Evolutionary conservation across 1,139 yeast species (phyloP), one percentile per base, ranked within the genome.

Genomic region (Yamadazyma trypodendri): DNA sequence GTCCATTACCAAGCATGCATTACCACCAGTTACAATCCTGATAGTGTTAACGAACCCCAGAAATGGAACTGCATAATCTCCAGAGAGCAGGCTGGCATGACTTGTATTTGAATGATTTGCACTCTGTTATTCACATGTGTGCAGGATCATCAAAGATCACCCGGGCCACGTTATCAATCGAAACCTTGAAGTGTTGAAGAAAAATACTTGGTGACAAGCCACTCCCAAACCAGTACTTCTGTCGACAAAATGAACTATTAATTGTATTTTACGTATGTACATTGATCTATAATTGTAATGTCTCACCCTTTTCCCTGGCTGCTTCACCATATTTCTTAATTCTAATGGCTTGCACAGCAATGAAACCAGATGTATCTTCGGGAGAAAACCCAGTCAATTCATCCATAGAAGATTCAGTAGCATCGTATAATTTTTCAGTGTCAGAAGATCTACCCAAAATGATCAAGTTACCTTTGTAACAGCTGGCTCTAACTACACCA

Each of bases 381-480:
- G 98, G 98, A 56, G 88, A 84, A 77, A 92, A 92, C 43, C 97
- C 98, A 43, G 97, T 90, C 59, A 92, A 81, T 72, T 92, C 97
- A 68, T 92, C 98, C 98, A 92, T 92, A 14, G 97, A 90, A 17
- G 97, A 89, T 66, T 90, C 97, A 44, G 96, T 88, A 50, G 96
- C 97, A 64, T 92, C 97, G 65, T 92, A 92, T 55, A 92, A 79
- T 72, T 89, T 90, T 72, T 90, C 97, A 45, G 97, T 88, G 48
- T 83, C 84, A 20, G 97, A 88, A 46, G 84, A 89, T 77, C 98
- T 88, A 61, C 98, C 98, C 60, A 90, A 77, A 49, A 92, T 79
- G 40, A 74, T 69, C 54, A 89, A 69, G 44, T 80, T 72, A 52
- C 98, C 98, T 79, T 92, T 92, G 82, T 92, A 92, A 50, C 86